Evolutionary conservation across 1,284 basidiomycete genomes (phyloP), one percentile per base, ranked within the genome.

Genomic region (Fereydounia khargensis): DNA sequence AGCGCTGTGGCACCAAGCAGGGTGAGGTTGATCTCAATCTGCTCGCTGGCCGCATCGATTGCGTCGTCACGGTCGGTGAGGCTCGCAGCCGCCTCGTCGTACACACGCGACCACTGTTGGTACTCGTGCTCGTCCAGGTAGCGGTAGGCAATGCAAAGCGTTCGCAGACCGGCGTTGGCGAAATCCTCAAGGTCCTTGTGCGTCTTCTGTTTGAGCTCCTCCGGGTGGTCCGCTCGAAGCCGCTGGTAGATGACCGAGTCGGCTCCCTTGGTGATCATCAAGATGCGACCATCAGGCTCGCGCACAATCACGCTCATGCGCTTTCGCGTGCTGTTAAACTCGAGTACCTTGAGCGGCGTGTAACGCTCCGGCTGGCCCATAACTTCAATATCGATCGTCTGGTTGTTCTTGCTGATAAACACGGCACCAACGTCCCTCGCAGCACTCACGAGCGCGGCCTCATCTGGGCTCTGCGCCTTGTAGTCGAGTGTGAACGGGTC

Each of bases 381-480:
- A 10, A 95, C 88, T 77, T 94, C 89, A 64, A 97, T 91, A 48
- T 92, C 88, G 66, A 95, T 77, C 11, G 79, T 78, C 36, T 87
- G 84, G 75, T 86, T 87, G 38, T 83, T 81, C 76, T 86, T 86
- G 54, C 81, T 81, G 36, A 95, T 79, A 76, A 96, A 97, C 0
- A 89, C 89, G 73, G 95, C 96, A 0, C 92, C 94, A 11, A 86
- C 86, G 73, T 96, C 94, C 31, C 92, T 82, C 8, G 94, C 91
- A 9, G 88, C 91, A 28, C 83, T 85, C 3, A 97, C 92, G 17
- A 97, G 81, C 3, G 94, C 92, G 9, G 91, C 89, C 76, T 97
- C 94, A 73, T 97, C 92, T 0, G 91, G 90, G 3, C 86, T 89
- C 77, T 97, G 91, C 6, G 92, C 91, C 78, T 97, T 96, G 81